A percentile compares a stretch with the other conserved stretches of the same genome.
Conservation (phyloP, 495 filamentous ascomycete genomes). For the Hypoxylon cercidicola region DNA sequence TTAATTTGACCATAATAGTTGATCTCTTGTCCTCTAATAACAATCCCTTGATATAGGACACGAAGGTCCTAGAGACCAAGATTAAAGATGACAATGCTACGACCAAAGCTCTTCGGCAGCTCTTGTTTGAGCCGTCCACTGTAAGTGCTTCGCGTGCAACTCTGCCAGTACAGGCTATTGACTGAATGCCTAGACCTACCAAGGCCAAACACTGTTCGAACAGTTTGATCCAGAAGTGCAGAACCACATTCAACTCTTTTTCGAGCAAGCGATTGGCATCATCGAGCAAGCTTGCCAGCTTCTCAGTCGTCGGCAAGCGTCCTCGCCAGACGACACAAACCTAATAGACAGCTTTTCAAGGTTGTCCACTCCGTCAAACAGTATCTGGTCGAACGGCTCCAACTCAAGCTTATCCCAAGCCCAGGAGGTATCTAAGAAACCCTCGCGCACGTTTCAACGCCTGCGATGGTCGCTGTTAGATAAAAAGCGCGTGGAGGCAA, state of each 20-base stretch:
- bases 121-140: slow-evolving; percentile 16
- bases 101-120: slow-evolving; percentile 18
- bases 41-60: slow-evolving; percentile 6
- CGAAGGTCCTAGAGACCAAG: slow-evolving; percentile 11
- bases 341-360: not conserved
- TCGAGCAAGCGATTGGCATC: slow-evolving; percentile 4
- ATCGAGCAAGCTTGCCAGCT: not conserved
- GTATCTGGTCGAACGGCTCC: not conserved
- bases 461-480: slow-evolving; percentile 48
- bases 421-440: slow-evolving; percentile 12
- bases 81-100: slow-evolving; percentile 19
- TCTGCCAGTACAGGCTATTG: not conserved
- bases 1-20: not conserved
- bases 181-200: not conserved
- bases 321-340: not conserved
- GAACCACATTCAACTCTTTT: slow-evolving; percentile 1
- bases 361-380: not conserved
- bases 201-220: not conserved
- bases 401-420: not conserved
- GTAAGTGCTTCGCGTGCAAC: slow-evolving; percentile 2
- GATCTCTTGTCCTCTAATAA: not conserved
- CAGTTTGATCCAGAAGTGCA: slow-evolving; percentile 2
- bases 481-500: slow-evolving; percentile 44
- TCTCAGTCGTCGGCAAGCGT: slow-evolving; percentile 2
- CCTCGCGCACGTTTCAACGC: slow-evolving; percentile 16